Evolutionary conservation across 495 filamentous ascomycete genomes (phyloP), one percentile per base, ranked within the genome.

Genomic region (Penicillium antarcticum): DNA sequence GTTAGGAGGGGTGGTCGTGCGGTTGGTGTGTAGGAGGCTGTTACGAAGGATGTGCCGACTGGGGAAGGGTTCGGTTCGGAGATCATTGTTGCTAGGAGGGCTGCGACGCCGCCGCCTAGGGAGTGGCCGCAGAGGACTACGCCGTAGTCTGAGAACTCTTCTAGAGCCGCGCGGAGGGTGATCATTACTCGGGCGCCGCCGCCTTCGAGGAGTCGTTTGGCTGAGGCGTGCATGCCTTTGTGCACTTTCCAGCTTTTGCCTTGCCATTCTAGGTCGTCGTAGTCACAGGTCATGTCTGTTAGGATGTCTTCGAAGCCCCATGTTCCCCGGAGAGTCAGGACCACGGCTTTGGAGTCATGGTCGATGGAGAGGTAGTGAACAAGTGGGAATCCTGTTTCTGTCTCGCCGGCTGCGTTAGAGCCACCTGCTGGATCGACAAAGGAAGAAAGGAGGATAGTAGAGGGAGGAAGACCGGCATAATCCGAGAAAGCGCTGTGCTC

Each of bases 171-270:
- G 57, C 81, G 79, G 23, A 92, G 79, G 0, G 82, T 88, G 42
- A 78, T 73, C 52, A 92, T 76, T 1, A 92, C 83, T 39, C 80
- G 68, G 12, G 71, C 70, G 5, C 85, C 84, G 31, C 83, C 82
- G 14, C 83, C 84, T 59, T 84, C 81, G 0, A 92, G 72, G 1
- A 92, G 73, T 5, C 87, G 79, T 19, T 81, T 74, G 3, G 88
- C 88, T 3, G 87, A 90, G 11, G 87, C 87, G 55, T 88, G 83
- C 57, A 92, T 88, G n/a, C 88, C 88, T 61, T 89, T 91, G 68
- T 92, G 88, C 0, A 90, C 87, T 45, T 85, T 84, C 69, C 89
- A 91, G 3, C 62, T 62, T 42, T 74, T 80, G 12, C 85, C 86
- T 42, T 84, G 79, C 78, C 86, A 87, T 26, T 74, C 54, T 0